Base-by-base conservation (phyloP, 2,329 filamentous ascomycete species). In the Blastomyces silverae region DNA sequence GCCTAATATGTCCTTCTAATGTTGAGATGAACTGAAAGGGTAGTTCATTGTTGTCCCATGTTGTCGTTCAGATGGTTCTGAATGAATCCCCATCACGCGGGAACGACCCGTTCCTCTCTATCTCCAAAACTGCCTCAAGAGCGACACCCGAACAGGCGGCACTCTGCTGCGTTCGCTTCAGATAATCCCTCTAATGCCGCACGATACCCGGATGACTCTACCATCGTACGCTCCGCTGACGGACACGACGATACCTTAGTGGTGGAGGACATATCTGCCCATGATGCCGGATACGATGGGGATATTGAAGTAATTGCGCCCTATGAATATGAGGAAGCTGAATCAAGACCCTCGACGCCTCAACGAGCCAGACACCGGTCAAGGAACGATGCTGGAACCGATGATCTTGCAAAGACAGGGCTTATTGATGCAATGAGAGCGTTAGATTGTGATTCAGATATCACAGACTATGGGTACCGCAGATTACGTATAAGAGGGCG, bases 221-320 rank as follows among this genome's bases (percentile, higher is more conserved):
- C n/a, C 42, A 22, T n/a, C 17, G 22, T 25, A 25, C 44, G 7
- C 15, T 48, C 42, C 20, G 25, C 4, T 28, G 42, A 61, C 15
- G 28, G 46, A 59, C 56, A 44, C 22, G 68, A 68, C 31, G 65
- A 68, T 46, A 69, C 69, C 25, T 63, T 73, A 13, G 69, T 61
- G 28, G 61, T 73, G 22, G 72, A 74, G 61, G 72, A 74, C 56
- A 64, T 73, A 28, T 65, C 67, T 13, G 61, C 66, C 15, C 69
- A 72, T 62, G 72, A 74, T 59, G 69, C 72, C 63, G 71, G 71
- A 10, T 75, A 76, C 39, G 69, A 73, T 64, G 70, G 67, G 6
- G 68, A 73, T 62, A 66, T 71, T 15, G 71, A 75, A 64, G 70
- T 76, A 3, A 68, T 79, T 25, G 71, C 68, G 25, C 78, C 79